Percentiles rank a stretch among this genome's conserved stretches.
These are phyloP conservation scores for Heterobasidion irregulare DNA, from an alignment of 1,284 basidiomycete genomes.

Conservation along the genomic window DNA sequence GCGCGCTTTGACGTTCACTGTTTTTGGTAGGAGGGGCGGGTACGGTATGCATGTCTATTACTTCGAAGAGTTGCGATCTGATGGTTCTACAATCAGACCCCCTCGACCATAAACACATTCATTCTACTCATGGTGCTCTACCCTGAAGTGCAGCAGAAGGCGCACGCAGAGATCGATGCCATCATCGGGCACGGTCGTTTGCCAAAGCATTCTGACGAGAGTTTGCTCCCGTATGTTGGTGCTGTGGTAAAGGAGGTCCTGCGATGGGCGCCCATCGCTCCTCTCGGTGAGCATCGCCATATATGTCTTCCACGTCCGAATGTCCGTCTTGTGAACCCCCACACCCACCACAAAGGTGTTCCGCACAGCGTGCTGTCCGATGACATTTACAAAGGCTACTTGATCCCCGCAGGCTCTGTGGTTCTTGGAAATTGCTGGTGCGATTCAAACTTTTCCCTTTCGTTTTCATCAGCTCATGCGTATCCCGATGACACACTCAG, in stretches of 20 bases:
- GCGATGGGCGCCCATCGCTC: conserved; percentile 10
- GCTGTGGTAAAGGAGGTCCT: conserved; percentile 12
- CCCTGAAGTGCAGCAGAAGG: conserved; percentile 9
- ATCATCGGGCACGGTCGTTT: conserved; percentile 10
- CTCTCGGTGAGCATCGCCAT: background rate
- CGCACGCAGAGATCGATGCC: conserved; percentile 11
- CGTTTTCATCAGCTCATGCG: background rate
- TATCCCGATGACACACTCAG: background rate
- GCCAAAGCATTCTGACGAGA: conserved; percentile 9
- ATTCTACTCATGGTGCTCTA: conserved; percentile 12
- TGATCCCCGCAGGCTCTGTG: conserved; percentile 10
- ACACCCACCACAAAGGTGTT: conserved; percentile 3
- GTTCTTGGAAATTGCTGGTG: conserved; percentile 11
- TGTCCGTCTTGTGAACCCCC: background rate
- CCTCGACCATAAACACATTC: conserved; percentile 7
- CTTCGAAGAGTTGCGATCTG: background rate
- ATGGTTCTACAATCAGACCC: conserved; percentile 2
- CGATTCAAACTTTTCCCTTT: background rate
- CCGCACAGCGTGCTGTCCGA: conserved; percentile 8
- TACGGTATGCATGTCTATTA: conserved; percentile 6
- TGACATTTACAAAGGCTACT: conserved; percentile 12
- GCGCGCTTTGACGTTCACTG: background rate
- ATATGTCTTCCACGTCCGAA: no score
- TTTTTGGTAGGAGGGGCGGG: conserved; percentile 6
- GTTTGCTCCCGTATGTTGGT: conserved; percentile 10